Percentiles rank a stretch among this genome's conserved stretches.
Evolutionary conservation across 2,329 filamentous ascomycete species (phyloP).

Genomic region (Paecilomyces sp.): DNA sequence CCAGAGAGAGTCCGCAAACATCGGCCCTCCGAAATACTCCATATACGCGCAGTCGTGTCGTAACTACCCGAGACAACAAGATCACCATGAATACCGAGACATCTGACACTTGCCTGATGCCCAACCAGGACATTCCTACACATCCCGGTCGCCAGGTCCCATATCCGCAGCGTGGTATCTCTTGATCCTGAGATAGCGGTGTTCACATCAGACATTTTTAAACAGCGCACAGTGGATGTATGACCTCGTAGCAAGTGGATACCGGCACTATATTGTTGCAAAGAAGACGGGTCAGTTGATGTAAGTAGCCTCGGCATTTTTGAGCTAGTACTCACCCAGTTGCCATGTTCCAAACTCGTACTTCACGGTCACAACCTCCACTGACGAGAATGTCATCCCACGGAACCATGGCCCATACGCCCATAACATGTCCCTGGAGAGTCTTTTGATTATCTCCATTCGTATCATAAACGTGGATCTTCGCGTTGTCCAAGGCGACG

Average conservation of each 20-base stretch:
- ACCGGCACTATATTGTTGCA: slow-evolving; percentile 49
- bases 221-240: slow-evolving; percentile 89
- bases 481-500: slow-evolving; percentile 93
- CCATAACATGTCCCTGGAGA: slow-evolving; percentile 94
- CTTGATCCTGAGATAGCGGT: slow-evolving; percentile 95
- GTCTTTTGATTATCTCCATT: slow-evolving; percentile 83
- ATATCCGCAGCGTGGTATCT: slow-evolving; percentile 89
- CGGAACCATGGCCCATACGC: slow-evolving; percentile 98
- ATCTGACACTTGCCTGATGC: slow-evolving; percentile 91
- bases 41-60: slow-evolving; percentile 92
- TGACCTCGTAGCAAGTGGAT: slow-evolving; percentile 84
- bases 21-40: slow-evolving; percentile 93
- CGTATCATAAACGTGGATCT: slow-evolving; percentile 96
- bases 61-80: slow-evolving; percentile 97
- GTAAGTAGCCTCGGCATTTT: neutral
- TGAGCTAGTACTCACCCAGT: slow-evolving; percentile 60
- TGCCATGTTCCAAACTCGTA: slow-evolving; percentile 91
- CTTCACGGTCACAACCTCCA: slow-evolving; percentile 92
- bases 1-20: slow-evolving; percentile 85
- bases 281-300: neutral
- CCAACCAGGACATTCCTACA: slow-evolving; percentile 90
- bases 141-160: slow-evolving; percentile 82
- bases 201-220: slow-evolving; percentile 93
- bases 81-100: slow-evolving; percentile 91
- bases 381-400: slow-evolving; percentile 94